These are phyloP conservation scores for Penicillium sp. DNA, from an alignment of 2,329 filamentous ascomycete species.

Conservation along the genomic window DNA sequence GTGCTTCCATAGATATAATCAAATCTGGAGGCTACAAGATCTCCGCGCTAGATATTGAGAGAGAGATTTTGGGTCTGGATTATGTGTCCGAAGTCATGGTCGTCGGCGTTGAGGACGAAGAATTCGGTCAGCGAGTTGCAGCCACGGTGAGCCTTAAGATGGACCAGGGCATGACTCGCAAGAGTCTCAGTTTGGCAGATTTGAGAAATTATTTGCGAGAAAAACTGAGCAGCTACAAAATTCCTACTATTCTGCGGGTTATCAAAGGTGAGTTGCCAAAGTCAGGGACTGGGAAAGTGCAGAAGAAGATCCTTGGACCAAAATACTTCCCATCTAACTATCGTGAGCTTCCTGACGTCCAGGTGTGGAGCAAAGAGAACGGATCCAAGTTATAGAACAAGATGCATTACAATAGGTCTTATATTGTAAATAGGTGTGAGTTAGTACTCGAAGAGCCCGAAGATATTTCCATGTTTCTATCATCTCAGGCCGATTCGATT, in stretches of 20 bases:
- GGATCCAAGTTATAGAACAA: constrained; percentile 13
- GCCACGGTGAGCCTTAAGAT: constrained; percentile 44
- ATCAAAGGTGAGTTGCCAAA: constrained; percentile 56
- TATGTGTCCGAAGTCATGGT: constrained; percentile 55
- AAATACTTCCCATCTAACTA: constrained; percentile 36
- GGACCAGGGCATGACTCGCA: constrained; percentile 14
- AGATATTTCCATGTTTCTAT: no score
- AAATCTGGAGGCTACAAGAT: constrained; percentile 58
- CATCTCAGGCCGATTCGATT: no score
- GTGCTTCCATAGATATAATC: constrained; percentile 55
- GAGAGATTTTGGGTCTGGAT: constrained; percentile 51
- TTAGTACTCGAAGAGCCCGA: no score
- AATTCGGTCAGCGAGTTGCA: constrained; percentile 55
- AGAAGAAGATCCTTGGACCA: constrained; percentile 37
- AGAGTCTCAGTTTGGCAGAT: constrained; percentile 27
- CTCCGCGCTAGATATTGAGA: constrained; percentile 55
- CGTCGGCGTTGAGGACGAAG: constrained; percentile 53
- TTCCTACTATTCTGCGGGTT: constrained; percentile 79
- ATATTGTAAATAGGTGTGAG: no score
- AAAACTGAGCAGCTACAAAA: constrained; percentile 78
- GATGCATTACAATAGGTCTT: no score
- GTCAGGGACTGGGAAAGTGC: constrained; percentile 80
- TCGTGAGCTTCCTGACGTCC: constrained; percentile 24
- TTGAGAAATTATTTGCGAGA: constrained; percentile 39
- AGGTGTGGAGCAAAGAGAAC: constrained; percentile 27